phyloP scores from a whole-genome alignment of 2,329 filamentous ascomycete genomes.

The Alternaria longipes region DNA sequence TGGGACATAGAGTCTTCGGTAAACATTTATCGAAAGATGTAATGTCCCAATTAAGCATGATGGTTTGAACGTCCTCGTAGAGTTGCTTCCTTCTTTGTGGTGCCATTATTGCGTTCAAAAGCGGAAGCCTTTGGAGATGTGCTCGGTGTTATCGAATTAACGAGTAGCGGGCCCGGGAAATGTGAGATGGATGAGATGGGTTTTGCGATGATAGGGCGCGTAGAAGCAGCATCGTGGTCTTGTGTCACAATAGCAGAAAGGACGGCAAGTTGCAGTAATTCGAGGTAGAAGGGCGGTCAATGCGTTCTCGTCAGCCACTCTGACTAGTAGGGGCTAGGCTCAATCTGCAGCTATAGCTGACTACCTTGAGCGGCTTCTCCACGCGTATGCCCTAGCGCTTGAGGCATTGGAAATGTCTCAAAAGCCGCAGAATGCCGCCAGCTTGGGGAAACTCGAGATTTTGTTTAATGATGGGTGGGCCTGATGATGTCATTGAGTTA shows the following conservation, averaged over 20 bases:
- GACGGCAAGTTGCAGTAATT: slow-evolving; percentile 8
- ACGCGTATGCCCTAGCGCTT: background rate
- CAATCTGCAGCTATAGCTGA: slow-evolving; percentile 1
- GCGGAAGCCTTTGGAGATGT: background rate
- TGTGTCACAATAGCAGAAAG: slow-evolving; percentile 1
- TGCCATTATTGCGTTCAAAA: slow-evolving; percentile 5
- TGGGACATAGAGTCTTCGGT: slow-evolving; percentile 12
- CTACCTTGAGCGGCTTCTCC: background rate
- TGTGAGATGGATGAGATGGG: background rate
- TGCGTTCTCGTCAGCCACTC: slow-evolving; percentile 4
- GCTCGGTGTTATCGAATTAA: background rate
- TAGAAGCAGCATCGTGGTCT: slow-evolving; percentile 12
- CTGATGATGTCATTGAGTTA: slow-evolving; percentile 17
- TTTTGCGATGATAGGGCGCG: background rate
- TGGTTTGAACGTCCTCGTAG: slow-evolving; percentile 1
- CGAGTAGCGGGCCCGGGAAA: background rate
- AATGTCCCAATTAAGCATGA: slow-evolving; percentile 14
- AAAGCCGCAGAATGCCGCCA: background rate
- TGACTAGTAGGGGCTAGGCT: slow-evolving; percentile 11
- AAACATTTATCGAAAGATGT: slow-evolving; percentile 5
- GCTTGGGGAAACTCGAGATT: background rate
- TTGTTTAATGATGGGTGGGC: slow-evolving; percentile 3
- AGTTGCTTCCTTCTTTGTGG: slow-evolving; percentile 1
- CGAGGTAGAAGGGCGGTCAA: slow-evolving; percentile 12
- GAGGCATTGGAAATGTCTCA: background rate